phyloP scores from a whole-genome alignment of 768 basidiomycete species.

The Boletus pseudopeckii region DNA sequence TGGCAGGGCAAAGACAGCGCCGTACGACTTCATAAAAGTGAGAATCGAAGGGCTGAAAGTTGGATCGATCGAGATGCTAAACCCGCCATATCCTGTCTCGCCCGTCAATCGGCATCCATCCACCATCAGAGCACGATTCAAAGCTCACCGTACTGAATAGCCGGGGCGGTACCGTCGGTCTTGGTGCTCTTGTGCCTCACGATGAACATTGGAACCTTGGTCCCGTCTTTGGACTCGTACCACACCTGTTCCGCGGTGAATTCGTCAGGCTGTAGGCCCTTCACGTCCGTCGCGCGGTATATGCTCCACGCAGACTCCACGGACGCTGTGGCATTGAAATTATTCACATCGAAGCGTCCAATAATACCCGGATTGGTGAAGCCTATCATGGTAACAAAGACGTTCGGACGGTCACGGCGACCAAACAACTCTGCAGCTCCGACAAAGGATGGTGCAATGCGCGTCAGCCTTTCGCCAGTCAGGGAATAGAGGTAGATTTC shows the following conservation, averaged over 20 bases:
- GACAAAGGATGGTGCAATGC: constrained; percentile 63
- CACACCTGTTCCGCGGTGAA: constrained; percentile 76
- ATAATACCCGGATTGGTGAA: constrained; percentile 73
- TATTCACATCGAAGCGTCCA: constrained; percentile 56
- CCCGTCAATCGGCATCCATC: neutral
- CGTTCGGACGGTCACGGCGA: constrained; percentile 50
- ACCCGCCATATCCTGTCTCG: constrained; percentile 73
- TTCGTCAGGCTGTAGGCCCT: constrained; percentile 61
- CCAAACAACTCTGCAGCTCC: constrained; percentile 56
- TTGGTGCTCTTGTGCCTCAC: constrained; percentile 69
- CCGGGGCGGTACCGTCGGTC: constrained; percentile 72
- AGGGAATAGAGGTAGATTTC: constrained; percentile 70
- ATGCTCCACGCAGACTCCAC: constrained; percentile 56
- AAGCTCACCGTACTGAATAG: constrained; percentile 66
- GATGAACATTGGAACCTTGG: constrained; percentile 81
- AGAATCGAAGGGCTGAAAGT: constrained; percentile 69
- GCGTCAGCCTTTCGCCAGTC: constrained; percentile 48
- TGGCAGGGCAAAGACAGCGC: constrained; percentile 58
- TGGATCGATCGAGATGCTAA: constrained; percentile 66
- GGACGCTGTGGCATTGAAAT: constrained; percentile 19
- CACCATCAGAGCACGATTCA: neutral
- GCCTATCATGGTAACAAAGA: constrained; percentile 62
- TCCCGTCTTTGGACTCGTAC: constrained; percentile 77
- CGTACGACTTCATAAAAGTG: constrained; percentile 70
- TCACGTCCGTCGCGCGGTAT: constrained; percentile 55